Conservation (phyloP, 805 yeast genomes). For the Saturnispora saitoi region DNA sequence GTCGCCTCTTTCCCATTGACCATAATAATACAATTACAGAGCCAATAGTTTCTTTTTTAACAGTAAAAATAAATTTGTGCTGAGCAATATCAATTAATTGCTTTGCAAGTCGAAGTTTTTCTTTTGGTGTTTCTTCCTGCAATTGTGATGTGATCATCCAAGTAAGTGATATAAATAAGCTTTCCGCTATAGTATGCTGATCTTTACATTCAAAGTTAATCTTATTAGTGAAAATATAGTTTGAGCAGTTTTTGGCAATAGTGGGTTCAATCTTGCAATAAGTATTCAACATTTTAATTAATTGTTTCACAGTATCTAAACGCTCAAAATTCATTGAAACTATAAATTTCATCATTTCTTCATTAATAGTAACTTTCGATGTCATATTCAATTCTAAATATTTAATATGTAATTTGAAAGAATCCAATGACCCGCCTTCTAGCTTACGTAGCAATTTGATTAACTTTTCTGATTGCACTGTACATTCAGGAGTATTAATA, state of each 20-base stretch:
- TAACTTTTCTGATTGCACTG: slow-evolving; percentile 17
- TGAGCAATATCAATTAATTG: slow-evolving; percentile 24
- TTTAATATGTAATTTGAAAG: slow-evolving; percentile 25
- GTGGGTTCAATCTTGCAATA: slow-evolving; percentile 18
- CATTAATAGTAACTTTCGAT: slow-evolving; percentile 18
- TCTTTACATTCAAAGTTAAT: slow-evolving; percentile 12
- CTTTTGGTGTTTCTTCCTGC: slow-evolving; percentile 10
- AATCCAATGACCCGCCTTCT: slow-evolving; percentile 25
- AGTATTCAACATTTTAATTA: slow-evolving; percentile 11
- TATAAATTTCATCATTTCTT: slow-evolving; percentile 30
- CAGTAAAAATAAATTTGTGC: slow-evolving; percentile 17
- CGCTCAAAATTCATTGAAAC: slow-evolving; percentile 21
- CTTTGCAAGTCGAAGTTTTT: slow-evolving; percentile 15
- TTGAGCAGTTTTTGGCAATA: slow-evolving; percentile 27
- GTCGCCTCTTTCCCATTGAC: slow-evolving; percentile 30
- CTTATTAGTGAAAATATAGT: slow-evolving; percentile 29
- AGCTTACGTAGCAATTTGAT: slow-evolving; percentile 21
- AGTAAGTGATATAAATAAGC: slow-evolving; percentile 12
- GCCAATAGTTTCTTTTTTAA: slow-evolving; percentile 26
- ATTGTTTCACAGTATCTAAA: slow-evolving; percentile 13
- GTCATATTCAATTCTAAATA: slow-evolving; percentile 14
- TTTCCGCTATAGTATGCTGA: slow-evolving; percentile 6
- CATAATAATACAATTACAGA: slow-evolving; percentile 31
- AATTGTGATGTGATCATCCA: slow-evolving; percentile 20
- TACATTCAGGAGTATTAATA: slow-evolving; percentile 10